Percentiles rank a stretch among this genome's conserved stretches.
phyloP scores from a whole-genome alignment of 1,284 basidiomycete species.

The Ceratorhiza oryzae-sativae region DNA sequence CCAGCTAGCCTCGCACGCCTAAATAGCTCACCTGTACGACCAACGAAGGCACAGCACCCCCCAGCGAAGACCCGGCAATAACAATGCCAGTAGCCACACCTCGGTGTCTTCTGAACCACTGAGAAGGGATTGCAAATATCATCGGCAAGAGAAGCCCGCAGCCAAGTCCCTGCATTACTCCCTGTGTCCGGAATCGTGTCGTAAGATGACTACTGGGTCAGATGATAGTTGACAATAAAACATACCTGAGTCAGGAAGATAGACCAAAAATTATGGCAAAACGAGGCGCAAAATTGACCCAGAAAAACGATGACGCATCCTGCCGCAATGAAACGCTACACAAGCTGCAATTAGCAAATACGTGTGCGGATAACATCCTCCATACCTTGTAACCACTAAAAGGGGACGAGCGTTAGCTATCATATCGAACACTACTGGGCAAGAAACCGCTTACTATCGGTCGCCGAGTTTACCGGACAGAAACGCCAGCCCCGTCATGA shows the following conservation, averaged over 20 bases:
- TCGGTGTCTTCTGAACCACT: conserved; percentile 46
- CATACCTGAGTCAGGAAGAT: conserved; percentile 44
- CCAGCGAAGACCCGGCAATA: conserved; percentile 44
- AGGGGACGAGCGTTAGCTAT: too few species aligned
- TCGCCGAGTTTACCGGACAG: conserved; percentile 39
- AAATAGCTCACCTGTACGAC: conserved; percentile 21
- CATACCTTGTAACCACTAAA: background rate
- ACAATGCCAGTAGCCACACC: conserved; percentile 46
- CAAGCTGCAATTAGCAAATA: background rate
- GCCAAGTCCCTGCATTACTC: conserved; percentile 42
- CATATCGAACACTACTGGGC: too few species aligned
- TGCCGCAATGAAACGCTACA: conserved; percentile 40
- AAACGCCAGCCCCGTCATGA: conserved; percentile 7
- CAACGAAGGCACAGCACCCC: conserved; percentile 34
- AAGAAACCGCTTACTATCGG: conserved; percentile 41
- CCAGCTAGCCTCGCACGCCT: too few species aligned
- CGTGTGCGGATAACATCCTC: background rate
- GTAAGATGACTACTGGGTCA: background rate
- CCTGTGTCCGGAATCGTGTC: conserved; percentile 21
- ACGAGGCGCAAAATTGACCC: conserved; percentile 42
- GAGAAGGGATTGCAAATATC: conserved; percentile 44
- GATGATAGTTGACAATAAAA: background rate
- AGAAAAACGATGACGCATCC: conserved; percentile 42
- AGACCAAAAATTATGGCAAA: conserved; percentile 44
- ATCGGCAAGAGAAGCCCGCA: conserved; percentile 44